These are phyloP conservation scores for Nemania bipapillata DNA, from an alignment of 2,329 filamentous ascomycete species.

Conservation along the genomic window DNA sequence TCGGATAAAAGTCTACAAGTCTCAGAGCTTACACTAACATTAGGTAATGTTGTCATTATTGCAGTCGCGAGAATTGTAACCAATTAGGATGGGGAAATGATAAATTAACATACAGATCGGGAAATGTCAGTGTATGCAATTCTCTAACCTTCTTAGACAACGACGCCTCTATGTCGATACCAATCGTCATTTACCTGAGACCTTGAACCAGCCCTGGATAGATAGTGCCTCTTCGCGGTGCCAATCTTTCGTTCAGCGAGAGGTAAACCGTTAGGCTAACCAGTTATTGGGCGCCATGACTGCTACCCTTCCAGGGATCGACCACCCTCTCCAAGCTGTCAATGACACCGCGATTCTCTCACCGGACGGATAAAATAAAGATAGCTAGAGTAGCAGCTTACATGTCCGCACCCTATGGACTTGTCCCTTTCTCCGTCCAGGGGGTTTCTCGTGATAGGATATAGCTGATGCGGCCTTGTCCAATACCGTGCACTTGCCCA, in stretches of 20 bases:
- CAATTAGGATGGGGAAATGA: neutral
- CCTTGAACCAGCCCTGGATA: conserved; percentile 3
- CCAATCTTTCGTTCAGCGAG: conserved; percentile 14
- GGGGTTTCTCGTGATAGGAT: neutral
- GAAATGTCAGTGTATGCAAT: neutral
- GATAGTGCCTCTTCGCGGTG: neutral
- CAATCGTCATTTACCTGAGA: conserved; percentile 1
- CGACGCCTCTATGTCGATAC: neutral
- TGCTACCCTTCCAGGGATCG: conserved; percentile 28
- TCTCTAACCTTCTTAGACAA: neutral
- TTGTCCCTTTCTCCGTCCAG: conserved; percentile 16
- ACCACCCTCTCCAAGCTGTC: conserved; percentile 17
- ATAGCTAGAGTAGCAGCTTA: neutral
- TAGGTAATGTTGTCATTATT: too few species aligned
- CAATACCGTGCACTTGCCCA: neutral
- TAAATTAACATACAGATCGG: neutral
- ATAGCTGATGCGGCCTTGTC: neutral
- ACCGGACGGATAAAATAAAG: neutral
- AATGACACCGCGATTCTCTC: conserved; percentile 13
- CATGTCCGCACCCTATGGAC: neutral
- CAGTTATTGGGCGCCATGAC: conserved; percentile 25
- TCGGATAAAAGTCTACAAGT: neutral
- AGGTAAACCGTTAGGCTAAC: conserved; percentile 17
- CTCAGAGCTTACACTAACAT: too few species aligned
- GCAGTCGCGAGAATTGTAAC: too few species aligned